Evolutionary conservation across 495 filamentous ascomycete genomes (phyloP).

Genomic region (Penicillium nucicola): DNA sequence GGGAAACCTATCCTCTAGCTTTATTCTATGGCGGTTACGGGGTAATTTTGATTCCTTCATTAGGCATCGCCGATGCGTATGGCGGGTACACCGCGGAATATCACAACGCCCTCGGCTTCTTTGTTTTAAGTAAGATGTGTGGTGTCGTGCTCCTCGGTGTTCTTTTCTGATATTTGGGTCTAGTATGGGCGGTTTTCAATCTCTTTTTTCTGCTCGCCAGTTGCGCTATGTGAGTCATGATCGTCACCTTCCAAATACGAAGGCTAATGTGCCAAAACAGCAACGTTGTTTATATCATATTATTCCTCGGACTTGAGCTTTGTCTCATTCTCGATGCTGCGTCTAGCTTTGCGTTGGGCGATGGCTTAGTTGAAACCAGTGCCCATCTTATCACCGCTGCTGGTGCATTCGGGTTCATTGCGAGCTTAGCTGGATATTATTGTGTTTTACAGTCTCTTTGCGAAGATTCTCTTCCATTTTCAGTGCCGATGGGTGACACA

Average conservation of each 20-base stretch:
- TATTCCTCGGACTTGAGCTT: conserved; percentile 13
- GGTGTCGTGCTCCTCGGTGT: not conserved
- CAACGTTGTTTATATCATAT: conserved; percentile 11
- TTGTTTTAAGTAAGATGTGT: conserved; percentile 8
- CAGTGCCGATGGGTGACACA: conserved; percentile 2
- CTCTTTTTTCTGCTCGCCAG: conserved; percentile 18
- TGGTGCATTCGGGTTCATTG: conserved; percentile 12
- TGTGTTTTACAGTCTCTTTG: conserved; percentile 9
- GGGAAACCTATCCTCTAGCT: conserved; percentile 1
- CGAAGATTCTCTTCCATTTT: conserved; percentile 11
- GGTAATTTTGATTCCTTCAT: conserved; percentile 16
- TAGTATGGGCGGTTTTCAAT: conserved; percentile 18
- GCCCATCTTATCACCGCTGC: conserved; percentile 2
- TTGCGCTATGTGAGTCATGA: conserved; percentile 10
- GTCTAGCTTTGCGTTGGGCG: conserved; percentile 9
- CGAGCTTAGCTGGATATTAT: conserved; percentile 10
- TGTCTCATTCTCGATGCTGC: conserved; percentile 15
- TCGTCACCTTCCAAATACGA: not conserved
- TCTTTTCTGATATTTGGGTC: not conserved
- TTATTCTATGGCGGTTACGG: conserved; percentile 23
- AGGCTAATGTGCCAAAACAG: conserved; percentile 1
- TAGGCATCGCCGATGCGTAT: conserved; percentile 20
- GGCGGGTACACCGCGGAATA: conserved; percentile 19
- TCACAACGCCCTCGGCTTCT: conserved; percentile 21
- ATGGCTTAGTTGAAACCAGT: conserved; percentile 3